Base-by-base conservation (phyloP, 306 rosid genomes). In the Hippophae rhamnoides region DNA sequence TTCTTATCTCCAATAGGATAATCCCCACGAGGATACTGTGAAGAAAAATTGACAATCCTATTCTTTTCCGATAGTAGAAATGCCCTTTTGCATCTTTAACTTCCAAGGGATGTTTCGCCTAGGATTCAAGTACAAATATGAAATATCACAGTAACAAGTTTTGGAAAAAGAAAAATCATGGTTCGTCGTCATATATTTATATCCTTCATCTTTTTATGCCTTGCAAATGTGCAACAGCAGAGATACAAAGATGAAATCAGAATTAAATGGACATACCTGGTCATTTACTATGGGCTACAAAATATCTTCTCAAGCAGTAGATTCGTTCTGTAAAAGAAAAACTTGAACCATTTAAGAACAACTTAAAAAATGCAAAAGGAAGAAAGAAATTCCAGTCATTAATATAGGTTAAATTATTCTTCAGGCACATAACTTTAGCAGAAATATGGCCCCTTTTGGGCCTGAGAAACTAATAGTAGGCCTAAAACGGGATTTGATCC, bases 271-370 rank as follows among this genome's bases (percentile, higher is more conserved):
- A 62, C 8, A 57, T 38, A 52, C 56, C 52, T 6, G 5, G 47
- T 47, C 43, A 47, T 43, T 69, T 52, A 58, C 57, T 27, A 18
- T 60, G 64, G 55, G 43, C 48, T 62, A 66, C 47, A 26, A 57
- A 64, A 48, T 13, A 47, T 43, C 65, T 46, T 45, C 51, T 66
- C 66, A 68, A 6, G 62, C 66, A 65, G 86, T 62, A 68, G 83
- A 69, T n/a, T 72, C 76, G 67, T 70, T 82, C 94, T 88, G 84
- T 64, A 75, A 64, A 64, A 52, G 10, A 27, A 54, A 60, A 18
- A 18, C 23, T 18, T 18, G 23, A 18, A 54, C 45, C 58, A 40
- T 45, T 44, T 23, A 40, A 63, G 61, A 75, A 70, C 67, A 68
- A n/a, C 42, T 23, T 14, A 41, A 63, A n/a, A 67, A 12, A 47